Base-by-base conservation (phyloP, 306 rosid genomes). In the Bauhinia variegata region DNA sequence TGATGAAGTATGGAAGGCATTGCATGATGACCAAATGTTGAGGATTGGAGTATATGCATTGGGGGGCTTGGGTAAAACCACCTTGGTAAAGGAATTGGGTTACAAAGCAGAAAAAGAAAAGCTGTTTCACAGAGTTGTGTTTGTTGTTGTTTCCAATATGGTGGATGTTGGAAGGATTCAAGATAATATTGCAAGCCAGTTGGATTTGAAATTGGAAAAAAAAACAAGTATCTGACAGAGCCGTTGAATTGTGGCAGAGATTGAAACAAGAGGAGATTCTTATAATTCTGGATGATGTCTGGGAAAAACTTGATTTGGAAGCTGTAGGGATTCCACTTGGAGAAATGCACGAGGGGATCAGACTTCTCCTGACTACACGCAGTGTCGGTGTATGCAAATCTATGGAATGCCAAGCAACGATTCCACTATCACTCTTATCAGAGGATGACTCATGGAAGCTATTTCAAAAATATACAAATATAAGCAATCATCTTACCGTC, bases 131-230 rank as follows among this genome's bases (percentile, higher is more conserved):
- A 16, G 11, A 60, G 65, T 38, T 11, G 9, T 60, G 12, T 38
- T 60, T 2, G n/a, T 19, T 38, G 32, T 8, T 10, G 50, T 60
- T n/a, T 16, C 65, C 5, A 14, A 18, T 12, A 23, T 9, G 4
- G 11, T 7, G 0, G 36, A 60, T 19, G 50, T 31, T 0, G 11
- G 15, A 30, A 28, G 11, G 4, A 54, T 54, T 28, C 38, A 54
- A 54, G 28, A 10, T 9, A 2, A 53, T 0, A 56, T 56, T n/a
- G 62, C 62, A 13, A 12, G 0, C 0, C 14, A 2, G 1, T 56
- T 56, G 5, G 1, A 5, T 0, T 33, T 56, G 62, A 0, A 3
- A 0, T 0, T 13, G n/a, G 3, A 0, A 33, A 0, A 28, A 8
- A 0, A 12, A 33, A 33, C 1, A 9, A 0, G 43, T 32, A 0